A percentile compares a stretch with the other conserved stretches of the same genome.
Evolutionary conservation across 768 basidiomycete genomes (phyloP).

Genomic region (Tricholoma matsutake): DNA sequence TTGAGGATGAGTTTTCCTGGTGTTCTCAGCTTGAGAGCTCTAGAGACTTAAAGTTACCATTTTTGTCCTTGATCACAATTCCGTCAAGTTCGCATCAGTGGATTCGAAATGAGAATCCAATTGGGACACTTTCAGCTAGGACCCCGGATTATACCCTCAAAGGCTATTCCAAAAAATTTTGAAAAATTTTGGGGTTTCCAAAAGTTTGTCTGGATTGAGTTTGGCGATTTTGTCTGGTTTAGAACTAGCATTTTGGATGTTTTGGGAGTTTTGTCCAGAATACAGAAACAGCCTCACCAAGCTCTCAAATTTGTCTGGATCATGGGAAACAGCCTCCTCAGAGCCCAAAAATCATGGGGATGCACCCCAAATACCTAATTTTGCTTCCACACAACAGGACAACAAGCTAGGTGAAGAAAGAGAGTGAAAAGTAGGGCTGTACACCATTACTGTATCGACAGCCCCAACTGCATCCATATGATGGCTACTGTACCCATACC

Average conservation of each 20-base stretch:
- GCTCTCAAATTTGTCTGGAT: not conserved
- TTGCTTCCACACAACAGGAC: not conserved
- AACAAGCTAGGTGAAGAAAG: not conserved
- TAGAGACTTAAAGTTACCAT: too few relatives aligned
- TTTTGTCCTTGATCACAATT: too few relatives aligned
- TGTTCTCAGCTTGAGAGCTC: too few relatives aligned
- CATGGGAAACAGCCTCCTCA: not conserved
- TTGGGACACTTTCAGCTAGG: too few relatives aligned
- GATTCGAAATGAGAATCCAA: too few relatives aligned
- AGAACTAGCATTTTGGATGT: not conserved
- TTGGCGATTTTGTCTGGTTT: not conserved
- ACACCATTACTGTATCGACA: too few relatives aligned
- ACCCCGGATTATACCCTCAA: not conserved
- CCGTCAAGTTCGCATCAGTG: too few relatives aligned
- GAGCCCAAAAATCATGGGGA: not conserved
- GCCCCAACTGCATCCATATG: too few relatives aligned
- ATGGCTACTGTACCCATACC: too few relatives aligned
- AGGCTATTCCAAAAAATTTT: not conserved
- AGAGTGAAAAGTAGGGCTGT: too few relatives aligned
- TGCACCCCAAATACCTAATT: not conserved
- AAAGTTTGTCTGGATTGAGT: not conserved
- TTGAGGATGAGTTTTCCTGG: too few relatives aligned
- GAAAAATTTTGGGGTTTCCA: not conserved
- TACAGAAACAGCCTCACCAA: not conserved
- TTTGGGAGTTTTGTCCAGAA: not conserved